Conservation (phyloP, 2,329 filamentous ascomycete species). For the Mycogone perniciosa region DNA sequence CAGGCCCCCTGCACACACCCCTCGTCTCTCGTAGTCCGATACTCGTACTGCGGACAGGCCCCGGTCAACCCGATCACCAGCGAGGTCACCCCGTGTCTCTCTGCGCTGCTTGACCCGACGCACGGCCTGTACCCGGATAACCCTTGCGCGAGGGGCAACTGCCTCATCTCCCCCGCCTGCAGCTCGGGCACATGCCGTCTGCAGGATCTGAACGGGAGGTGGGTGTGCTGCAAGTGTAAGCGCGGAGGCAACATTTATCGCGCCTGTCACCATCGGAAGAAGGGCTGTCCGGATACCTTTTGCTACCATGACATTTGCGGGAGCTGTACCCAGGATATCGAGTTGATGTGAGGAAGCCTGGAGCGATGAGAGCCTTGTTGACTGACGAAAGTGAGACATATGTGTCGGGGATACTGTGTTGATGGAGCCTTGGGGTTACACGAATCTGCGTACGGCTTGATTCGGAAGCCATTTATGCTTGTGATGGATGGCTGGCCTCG, state of each 20-base stretch:
- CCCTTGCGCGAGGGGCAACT: conserved; percentile 40
- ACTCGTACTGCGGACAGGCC: conserved; percentile 37
- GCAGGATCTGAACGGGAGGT: conserved; percentile 40
- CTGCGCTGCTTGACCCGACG: conserved; percentile 24
- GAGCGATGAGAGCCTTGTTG: not conserved
- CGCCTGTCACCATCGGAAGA: conserved; percentile 41
- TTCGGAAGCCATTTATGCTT: too few relatives aligned
- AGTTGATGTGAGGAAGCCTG: too few relatives aligned
- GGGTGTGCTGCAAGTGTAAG: conserved; percentile 45
- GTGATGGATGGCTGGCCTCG: too few relatives aligned
- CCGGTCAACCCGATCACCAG: conserved; percentile 23
- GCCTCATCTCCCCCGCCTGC: conserved; percentile 40
- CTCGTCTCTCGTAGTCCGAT: conserved; percentile 36
- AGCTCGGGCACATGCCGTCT: conserved; percentile 43
- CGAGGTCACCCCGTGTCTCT: conserved; percentile 18
- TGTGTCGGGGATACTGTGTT: not conserved
- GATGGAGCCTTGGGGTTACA: not conserved
- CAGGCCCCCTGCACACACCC: conserved; percentile 35
- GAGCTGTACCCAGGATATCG: conserved; percentile 33
- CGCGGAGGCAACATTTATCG: conserved; percentile 39
- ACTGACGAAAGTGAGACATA: conserved; percentile 14
- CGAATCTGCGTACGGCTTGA: too few relatives aligned
- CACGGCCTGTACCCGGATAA: conserved; percentile 29
- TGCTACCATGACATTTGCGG: conserved; percentile 48
- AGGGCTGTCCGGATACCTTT: conserved; percentile 41